Conservation (phyloP, 495 filamentous ascomycete species). For the Daldinia concentrica region DNA sequence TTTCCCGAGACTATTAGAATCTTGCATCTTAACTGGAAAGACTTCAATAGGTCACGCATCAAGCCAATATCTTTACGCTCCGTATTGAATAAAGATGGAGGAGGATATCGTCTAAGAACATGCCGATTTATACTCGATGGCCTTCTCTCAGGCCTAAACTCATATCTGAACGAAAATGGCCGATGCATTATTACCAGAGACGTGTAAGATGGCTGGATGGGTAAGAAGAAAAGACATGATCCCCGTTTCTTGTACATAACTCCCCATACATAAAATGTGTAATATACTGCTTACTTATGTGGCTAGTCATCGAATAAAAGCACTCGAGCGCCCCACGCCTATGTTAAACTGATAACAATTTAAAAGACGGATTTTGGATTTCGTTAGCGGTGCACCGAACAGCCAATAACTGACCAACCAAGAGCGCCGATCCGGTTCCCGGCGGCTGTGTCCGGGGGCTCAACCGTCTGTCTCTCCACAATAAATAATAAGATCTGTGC, state of each 20-base stretch:
- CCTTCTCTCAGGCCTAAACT: no score
- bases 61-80: not conserved
- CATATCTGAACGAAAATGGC: no score
- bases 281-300: no score
- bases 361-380: not conserved
- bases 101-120: no score
- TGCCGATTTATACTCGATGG: no score
- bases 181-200: no score
- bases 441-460: not conserved
- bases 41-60: not conserved
- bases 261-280: not conserved
- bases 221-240: no score
- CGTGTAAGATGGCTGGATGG: no score
- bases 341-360: not conserved
- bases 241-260: not conserved
- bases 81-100: not conserved
- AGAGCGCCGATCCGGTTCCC: not conserved
- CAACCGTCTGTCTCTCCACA: not conserved
- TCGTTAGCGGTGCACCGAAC: not conserved
- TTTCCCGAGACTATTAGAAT: not conserved
- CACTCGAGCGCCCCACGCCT: no score
- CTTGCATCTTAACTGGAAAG: not conserved
- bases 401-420: not conserved
- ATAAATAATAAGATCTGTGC: not conserved
- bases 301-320: no score